Evolutionary conservation across 2,329 filamentous ascomycete species (phyloP), one percentile per base, ranked within the genome.

Genomic region (Curvularia verruculosa): DNA sequence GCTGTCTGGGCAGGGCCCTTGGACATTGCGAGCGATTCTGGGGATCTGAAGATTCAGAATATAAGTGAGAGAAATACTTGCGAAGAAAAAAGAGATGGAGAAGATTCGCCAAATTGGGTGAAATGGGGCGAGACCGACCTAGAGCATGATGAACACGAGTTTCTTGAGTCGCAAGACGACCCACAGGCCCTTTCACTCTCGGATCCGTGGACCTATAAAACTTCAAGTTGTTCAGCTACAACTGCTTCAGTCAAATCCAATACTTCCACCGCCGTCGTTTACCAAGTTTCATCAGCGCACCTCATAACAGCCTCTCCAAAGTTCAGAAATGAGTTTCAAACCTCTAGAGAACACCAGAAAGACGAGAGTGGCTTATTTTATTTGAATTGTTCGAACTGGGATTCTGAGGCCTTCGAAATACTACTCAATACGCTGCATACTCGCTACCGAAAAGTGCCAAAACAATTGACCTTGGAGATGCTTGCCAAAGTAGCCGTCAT

Each of bases 351-450:
- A 2, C 23, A 13, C 8, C 8, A 12, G 3, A 44, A 58, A 34
- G 44, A 41, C 5, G 10, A 55, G 1, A 43, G 56, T 44, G 58
- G 54, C 15, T 31, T 53, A 10, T 55, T 52, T 21, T 49, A 61
- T 21, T 9, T 60, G 2, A 18, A 41, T 3, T 47, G 51, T 18
- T 23, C 44, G 24, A 50, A 58, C 69, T 67, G 59, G 64, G 72
- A 82, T 48, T 64, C 72, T 3, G 68, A 76, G n/a, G 79, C 79
- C 0, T 72, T 82, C 5, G 61, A 72, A 12, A 77, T 78, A 18
- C 57, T 82, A 1, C 65, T 83, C 52, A 75, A 81, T 52, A 77
- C 80, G 12, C 67, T 83, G 10, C 81, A 83, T 65, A 72, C 78
- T 52, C 75, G 75, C 5, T 75, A 71, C 12, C 60, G 70, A 28